Evolutionary conservation across 805 yeast genomes (phyloP), one percentile per base, ranked within the genome.

Genomic region (Pichia phayaonensis): DNA sequence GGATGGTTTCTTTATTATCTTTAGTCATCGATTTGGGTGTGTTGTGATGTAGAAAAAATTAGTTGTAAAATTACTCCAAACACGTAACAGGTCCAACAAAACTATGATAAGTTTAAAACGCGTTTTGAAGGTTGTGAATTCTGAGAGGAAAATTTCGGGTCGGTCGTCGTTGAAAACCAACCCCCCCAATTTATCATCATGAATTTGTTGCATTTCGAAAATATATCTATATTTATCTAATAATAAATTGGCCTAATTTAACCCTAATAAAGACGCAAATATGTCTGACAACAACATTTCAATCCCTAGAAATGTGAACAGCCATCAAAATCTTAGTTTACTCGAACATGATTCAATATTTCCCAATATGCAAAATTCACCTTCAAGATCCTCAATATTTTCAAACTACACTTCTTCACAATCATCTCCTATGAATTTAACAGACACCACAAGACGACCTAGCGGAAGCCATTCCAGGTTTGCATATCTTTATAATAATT

Each of bases 401-500:
- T 31, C 34, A 29, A 21, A 20, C 16, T 23, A 40, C 15, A 21
- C 20, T 18, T 12, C 49, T 3, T 36, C 40, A 38, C 50, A 47
- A 18, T 51, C 55, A 24, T 55, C 61, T 15, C 59, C 66, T 10
- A 51, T 59, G 44, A 48, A 51, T 46, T 40, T 57, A 24, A 44
- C 51, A 34, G 66, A 59, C 34, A 56, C 56, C 18, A 59, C 58
- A 26, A 54, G 69, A 41, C 55, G 65, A 24, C 59, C 64, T 4
- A 63, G 68, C 49, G 68, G 68, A 2, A 59, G 56, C 36, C 64
- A 78, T 52, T 79, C 84, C 5, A 69, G 81, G 44, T 73, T 80
- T 62, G 84, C 85, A 0, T 80, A 77, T 67, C 76, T 79, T 56
- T 77, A 80, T 38, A 80, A 80, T 61, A 20, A 59, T 56, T 42